A percentile compares a stretch with the other conserved stretches of the same genome.
Conservation (phyloP, 176 grass and related monocot species). For the sorghum (Sorghum bicolor) region DNA sequence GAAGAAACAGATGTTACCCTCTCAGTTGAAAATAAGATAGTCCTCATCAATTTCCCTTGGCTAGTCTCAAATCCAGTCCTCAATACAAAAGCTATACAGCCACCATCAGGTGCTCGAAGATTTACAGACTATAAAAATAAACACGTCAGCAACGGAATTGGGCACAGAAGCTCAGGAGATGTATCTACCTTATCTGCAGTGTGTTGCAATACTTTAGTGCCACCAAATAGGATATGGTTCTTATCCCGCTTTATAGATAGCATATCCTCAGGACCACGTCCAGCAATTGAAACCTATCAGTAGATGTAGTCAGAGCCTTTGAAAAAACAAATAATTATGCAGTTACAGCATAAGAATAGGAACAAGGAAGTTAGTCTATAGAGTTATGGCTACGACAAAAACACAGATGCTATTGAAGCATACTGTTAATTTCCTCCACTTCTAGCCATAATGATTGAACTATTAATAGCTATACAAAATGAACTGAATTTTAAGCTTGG, state of each 20-base stretch:
- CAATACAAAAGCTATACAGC: slow-evolving; percentile 90
- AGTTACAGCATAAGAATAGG: not conserved
- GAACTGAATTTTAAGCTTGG: not conserved
- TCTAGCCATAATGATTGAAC: not conserved
- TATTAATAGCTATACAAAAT: not conserved
- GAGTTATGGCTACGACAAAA: not conserved
- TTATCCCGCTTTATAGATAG: slow-evolving; percentile 97
- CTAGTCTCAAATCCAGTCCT: slow-evolving; percentile 99
- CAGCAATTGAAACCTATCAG: slow-evolving; percentile 74
- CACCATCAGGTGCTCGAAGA: slow-evolving; percentile 92
- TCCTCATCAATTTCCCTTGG: slow-evolving; percentile 99
- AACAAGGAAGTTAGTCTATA: not conserved
- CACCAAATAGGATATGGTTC: slow-evolving; percentile 96
- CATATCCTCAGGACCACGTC: slow-evolving; percentile 59
- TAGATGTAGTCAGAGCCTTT: slow-evolving; percentile 29
- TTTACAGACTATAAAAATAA: slow-evolving; percentile 61
- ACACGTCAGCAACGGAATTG: slow-evolving; percentile 36
- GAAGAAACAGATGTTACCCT: slow-evolving; percentile 63
- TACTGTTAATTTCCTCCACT: not conserved
- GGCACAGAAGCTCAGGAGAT: slow-evolving; percentile 6
- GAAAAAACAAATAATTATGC: slow-evolving; percentile 4
- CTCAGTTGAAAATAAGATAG: slow-evolving; percentile 98
- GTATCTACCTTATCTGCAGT: slow-evolving; percentile 88
- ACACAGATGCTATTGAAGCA: slow-evolving; percentile 2
- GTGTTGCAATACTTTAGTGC: slow-evolving; percentile 98